A percentile compares a stretch with the other conserved stretches of the same genome.
Evolutionary conservation across 768 basidiomycete species (phyloP).

Genomic region (Imleria badia): DNA sequence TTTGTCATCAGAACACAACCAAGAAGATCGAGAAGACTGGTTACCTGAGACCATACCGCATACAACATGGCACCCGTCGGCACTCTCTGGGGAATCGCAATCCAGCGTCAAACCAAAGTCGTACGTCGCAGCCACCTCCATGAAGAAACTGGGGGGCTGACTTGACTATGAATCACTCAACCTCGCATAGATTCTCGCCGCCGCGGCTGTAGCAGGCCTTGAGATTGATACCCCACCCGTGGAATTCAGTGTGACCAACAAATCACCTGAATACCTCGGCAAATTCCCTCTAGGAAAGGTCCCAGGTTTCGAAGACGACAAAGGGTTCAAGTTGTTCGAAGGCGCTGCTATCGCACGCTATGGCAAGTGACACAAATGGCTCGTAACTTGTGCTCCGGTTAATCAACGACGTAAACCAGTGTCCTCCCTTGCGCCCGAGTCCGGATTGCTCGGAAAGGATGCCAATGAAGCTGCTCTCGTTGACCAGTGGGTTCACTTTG

Average conservation of each 20-base stretch:
- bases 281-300: slow-evolving; percentile 33
- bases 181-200: slow-evolving; percentile 22
- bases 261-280: slow-evolving; percentile 26
- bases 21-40: background rate
- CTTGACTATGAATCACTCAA: background rate
- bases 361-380: slow-evolving; percentile 7
- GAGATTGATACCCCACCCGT: slow-evolving; percentile 25
- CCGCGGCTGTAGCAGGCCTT: slow-evolving; percentile 23
- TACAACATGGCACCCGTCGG: slow-evolving; percentile 26
- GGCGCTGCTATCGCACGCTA: slow-evolving; percentile 31
- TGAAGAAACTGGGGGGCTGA: background rate
- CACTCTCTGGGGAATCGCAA: slow-evolving; percentile 23
- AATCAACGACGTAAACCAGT: slow-evolving; percentile 12
- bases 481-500: slow-evolving; percentile 34
- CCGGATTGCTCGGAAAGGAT: slow-evolving; percentile 26
- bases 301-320: slow-evolving; percentile 25
- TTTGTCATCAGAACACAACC: background rate
- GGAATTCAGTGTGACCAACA: slow-evolving; percentile 26
- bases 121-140: slow-evolving; percentile 15
- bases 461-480: slow-evolving; percentile 25
- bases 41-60: background rate
- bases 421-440: slow-evolving; percentile 25
- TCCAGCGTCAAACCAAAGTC: slow-evolving; percentile 29
- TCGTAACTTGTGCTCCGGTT: background rate
- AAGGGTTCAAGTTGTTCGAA: slow-evolving; percentile 27